Evolutionary conservation across 1,139 yeast species (phyloP).

Genomic region (Magnusiomyces magnusii): DNA sequence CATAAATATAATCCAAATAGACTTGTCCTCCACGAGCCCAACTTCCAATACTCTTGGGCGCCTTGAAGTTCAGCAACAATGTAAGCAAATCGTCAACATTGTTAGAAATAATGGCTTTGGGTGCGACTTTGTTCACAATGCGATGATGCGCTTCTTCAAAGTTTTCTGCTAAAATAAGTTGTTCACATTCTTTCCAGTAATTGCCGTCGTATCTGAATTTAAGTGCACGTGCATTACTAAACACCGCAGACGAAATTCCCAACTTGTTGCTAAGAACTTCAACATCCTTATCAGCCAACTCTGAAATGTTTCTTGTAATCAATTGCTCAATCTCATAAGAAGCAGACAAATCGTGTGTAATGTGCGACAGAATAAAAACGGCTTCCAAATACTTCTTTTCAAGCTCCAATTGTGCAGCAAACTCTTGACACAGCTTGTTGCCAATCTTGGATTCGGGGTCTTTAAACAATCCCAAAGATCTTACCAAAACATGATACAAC

Average conservation of each 20-base stretch:
- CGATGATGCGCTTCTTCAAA: constrained; percentile 59
- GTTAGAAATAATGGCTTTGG: constrained; percentile 47
- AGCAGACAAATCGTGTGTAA: constrained; percentile 40
- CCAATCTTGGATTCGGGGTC: constrained; percentile 26
- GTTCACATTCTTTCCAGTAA: constrained; percentile 51
- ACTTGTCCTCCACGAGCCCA: constrained; percentile 49
- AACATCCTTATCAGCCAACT: constrained; percentile 30
- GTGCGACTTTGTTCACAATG: constrained; percentile 58
- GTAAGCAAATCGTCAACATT: constrained; percentile 33
- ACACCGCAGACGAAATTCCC: constrained; percentile 25
- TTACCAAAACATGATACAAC: constrained; percentile 40
- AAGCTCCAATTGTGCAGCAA: constrained; percentile 48
- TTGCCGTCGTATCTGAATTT: constrained; percentile 41
- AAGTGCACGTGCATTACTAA: constrained; percentile 30
- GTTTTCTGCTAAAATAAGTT: constrained; percentile 55
- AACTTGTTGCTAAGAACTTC: constrained; percentile 33
- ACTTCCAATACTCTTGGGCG: constrained; percentile 35
- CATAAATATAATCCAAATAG: constrained; percentile 30
- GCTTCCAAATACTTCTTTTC: constrained; percentile 53
- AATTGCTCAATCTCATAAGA: constrained; percentile 39
- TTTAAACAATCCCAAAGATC: constrained; percentile 15
- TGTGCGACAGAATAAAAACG: constrained; percentile 50
- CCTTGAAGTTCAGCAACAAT: constrained; percentile 41
- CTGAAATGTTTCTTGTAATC: constrained; percentile 42
- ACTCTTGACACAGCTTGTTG: constrained; percentile 42